Conservation (phyloP, 148 eudicot species). For the Cornus suecica region DNA sequence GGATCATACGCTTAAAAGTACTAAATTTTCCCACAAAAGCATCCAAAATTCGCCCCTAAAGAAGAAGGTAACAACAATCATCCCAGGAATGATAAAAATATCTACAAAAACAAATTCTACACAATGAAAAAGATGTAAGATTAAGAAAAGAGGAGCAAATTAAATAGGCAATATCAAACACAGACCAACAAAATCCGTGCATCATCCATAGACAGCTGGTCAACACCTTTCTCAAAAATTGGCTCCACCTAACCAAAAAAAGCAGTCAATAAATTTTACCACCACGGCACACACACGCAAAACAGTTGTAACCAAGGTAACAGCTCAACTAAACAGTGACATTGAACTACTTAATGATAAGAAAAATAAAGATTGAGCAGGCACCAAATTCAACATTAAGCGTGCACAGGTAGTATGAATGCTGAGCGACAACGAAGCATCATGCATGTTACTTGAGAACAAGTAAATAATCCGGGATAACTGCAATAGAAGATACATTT, state of each 20-base stretch:
- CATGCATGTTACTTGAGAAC: conserved; percentile 99
- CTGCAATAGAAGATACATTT: conserved; percentile 44
- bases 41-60: conserved; percentile 91
- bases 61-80: conserved; percentile 10
- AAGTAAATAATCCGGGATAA: conserved; percentile 89
- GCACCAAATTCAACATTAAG: conserved; percentile 92
- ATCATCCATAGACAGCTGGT: conserved; percentile 91
- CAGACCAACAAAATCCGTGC: conserved; percentile 81
- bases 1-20: conserved; percentile 83
- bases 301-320: neutral
- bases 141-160: neutral
- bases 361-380: conserved; percentile 18
- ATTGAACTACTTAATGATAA: conserved; percentile 1
- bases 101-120: neutral
- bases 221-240: conserved; percentile 90
- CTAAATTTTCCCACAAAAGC: conserved; percentile 97
- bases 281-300: neutral
- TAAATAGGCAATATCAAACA: conserved; percentile 8
- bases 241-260: conserved; percentile 74
- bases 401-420: conserved; percentile 99
- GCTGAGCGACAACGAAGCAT: conserved; percentile 86
- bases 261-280: neutral
- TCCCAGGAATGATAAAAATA: conserved; percentile 4
- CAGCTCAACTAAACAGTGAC: neutral
- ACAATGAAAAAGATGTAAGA: conserved; percentile 4